phyloP scores from a whole-genome alignment of 2,329 filamentous ascomycete genomes.

The Colletotrichum australisinense region DNA sequence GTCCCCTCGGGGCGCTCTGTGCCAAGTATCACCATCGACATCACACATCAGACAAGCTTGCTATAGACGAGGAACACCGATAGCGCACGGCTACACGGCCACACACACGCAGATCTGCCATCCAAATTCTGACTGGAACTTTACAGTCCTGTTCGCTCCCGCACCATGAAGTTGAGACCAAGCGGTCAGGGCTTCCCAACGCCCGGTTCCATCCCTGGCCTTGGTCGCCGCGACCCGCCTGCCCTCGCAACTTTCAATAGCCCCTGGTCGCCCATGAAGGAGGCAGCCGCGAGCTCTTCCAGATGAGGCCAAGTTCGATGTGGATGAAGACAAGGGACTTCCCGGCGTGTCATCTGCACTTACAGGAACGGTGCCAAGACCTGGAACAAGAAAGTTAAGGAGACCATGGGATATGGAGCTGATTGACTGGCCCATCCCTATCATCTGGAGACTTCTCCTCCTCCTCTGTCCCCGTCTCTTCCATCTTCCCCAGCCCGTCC shows the following conservation, averaged over 20 bases:
- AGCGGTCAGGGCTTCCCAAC: conserved; percentile 17
- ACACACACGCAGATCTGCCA: conserved; percentile 22
- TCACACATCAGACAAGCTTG: conserved; percentile 13
- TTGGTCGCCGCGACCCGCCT: conserved; percentile 13
- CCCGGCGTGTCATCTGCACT: conserved; percentile 23
- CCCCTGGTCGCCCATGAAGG: neutral
- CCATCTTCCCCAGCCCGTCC: neutral
- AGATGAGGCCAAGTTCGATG: conserved; percentile 14
- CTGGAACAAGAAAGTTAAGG: neutral
- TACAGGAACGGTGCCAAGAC: conserved; percentile 23
- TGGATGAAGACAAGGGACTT: conserved; percentile 8
- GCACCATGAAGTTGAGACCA: conserved; percentile 22
- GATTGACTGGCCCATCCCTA: neutral
- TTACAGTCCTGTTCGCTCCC: neutral
- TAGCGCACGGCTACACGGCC: conserved; percentile 15
- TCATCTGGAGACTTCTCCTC: neutral
- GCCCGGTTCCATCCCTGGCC: conserved; percentile 28
- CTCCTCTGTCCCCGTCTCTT: neutral
- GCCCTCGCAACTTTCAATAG: neutral
- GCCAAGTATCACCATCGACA: conserved; percentile 34
- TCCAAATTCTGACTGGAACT: conserved; percentile 27
- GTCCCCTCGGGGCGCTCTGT: neutral
- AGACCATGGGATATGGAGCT: conserved; percentile 5
- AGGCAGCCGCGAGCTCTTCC: neutral
- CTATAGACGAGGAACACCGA: conserved; percentile 4